Base-by-base conservation (phyloP, 345 rosid species). In the Pugionium dolabratum region DNA sequence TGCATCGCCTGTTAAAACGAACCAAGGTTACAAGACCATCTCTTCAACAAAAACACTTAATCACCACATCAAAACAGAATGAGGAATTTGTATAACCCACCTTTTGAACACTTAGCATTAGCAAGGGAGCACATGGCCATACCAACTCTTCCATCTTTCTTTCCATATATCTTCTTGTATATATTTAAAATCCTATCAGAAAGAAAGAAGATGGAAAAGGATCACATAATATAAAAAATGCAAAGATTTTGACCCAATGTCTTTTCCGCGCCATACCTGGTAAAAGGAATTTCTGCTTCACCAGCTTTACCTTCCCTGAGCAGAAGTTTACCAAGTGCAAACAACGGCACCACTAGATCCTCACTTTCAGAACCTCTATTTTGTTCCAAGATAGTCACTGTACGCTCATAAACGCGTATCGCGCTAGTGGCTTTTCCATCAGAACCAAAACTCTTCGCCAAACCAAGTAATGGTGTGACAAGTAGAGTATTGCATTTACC, bases 61-160 rank as follows among this genome's bases (percentile, higher is more conserved):
- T 64, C 9, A 73, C 7, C 34, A 46, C 27, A 41, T 41, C 63
- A 60, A 36, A 31, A 35, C 2, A 62, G 44, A 53, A 27, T 30
- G 46, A 6, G 6, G 4, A 30, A 3, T 61, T 49, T 26, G 44
- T 8, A 50, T 6, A 69, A 64, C 43, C 47, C 40, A 91, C 96
- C 97, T 79, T 82, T 79, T 40, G 91, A 83, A 63, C 95, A 89
- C 76, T 86, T 89, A 36, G 80, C 83, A 76, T 75, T 87, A 56
- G 90, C 96, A 42, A 92, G 75, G 31, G 95, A 87, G 76, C 93
- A 84, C 85, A 89, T 76, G 57, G 87, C 95, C 80, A 86, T 77
- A 42, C 91, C 95, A 74, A 80, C 84, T 76, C 92, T 84, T 74
- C 91, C 96, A 74, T 87, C 91, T 37, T 74, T 77, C 69, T 83